Evolutionary conservation across 768 basidiomycete species (phyloP), one percentile per base, ranked within the genome.

Genomic region (Leccinum subgranulosum): DNA sequence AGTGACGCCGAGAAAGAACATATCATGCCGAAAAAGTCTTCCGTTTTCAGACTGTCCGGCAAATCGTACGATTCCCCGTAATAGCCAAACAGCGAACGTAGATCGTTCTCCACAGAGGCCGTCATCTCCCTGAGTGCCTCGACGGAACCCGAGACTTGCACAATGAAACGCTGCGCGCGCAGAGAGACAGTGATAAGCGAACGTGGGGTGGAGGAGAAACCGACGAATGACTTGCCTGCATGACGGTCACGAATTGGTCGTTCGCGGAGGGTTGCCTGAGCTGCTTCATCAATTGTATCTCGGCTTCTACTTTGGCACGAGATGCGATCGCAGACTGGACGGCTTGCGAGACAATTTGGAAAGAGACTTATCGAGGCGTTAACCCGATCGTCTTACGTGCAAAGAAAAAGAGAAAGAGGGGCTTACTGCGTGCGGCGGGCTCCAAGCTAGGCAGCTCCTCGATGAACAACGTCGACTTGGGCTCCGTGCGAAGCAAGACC

Each of bases 401-500:
- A 1, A 5, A 39, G 3, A 2, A 1, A 36, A 1, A 7, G 21
- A 14, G 19, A 21, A 11, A 23, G 0, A 19, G 0, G 43, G 9
- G 29, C 62, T 62, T 65, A 92, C 94, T 77, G 64, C 92, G 81
- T 21, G 92, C 88, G 10, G 92, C 94, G 4, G 90, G 83, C 68
- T 94, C 92, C 3, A 97, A 63, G 67, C 84, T 86, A 1, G 91
- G 87, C 64, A 92, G 73, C 12, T 95, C 94, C 25, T 92, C 87
- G 4, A 90, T 80, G 70, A 94, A 95, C 17, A 78, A 78, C 5
- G 88, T 74, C 12, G 92, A 69, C 0, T 78, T 74, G 0, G 88
- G 81, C 66, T 94, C 86, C 6, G 79, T 80, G 29, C 86, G 81
- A 56, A 90, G 64, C 15, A 96, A 77, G 6, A 90, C 80, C 49